A percentile compares a stretch with the other conserved stretches of the same genome.
phyloP scores from a whole-genome alignment of 176 grass and related monocot genomes.

The Musa acuminata region DNA sequence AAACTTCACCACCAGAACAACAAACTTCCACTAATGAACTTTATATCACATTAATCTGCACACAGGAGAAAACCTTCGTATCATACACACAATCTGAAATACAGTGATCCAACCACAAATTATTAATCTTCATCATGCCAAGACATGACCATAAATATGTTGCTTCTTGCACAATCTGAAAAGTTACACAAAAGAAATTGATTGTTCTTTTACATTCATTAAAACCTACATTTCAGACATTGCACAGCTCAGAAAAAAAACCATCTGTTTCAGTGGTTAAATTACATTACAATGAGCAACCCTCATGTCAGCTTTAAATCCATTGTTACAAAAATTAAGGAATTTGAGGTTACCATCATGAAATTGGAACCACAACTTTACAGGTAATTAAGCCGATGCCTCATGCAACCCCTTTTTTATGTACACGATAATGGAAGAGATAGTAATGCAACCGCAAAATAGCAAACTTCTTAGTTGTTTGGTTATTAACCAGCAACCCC shows the following conservation, averaged over 20 bases:
- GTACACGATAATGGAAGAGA: not conserved
- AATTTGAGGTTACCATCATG: not conserved
- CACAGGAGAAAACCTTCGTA: no score
- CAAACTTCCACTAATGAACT: no score
- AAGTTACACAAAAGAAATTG: not conserved
- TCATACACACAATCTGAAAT: no score
- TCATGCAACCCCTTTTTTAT: constrained; percentile 1
- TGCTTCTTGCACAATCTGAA: not conserved
- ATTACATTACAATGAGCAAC: not conserved
- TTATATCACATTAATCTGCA: no score
- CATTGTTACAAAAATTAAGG: constrained; percentile 10
- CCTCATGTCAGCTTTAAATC: not conserved
- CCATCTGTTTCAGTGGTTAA: constrained; percentile 1
- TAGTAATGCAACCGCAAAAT: not conserved
- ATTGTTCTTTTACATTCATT: not conserved
- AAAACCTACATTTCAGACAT: not conserved
- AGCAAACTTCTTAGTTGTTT: not conserved
- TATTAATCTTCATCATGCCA: not conserved
- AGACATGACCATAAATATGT: not conserved
- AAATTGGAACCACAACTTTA: not conserved
- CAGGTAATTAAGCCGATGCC: not conserved
- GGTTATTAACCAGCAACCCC: not conserved
- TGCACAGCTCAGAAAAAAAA: not conserved
- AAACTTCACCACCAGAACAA: no score
- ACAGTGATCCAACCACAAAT: no score